Conservation (phyloP, 2,329 filamentous ascomycete species). For the Alternaria postmessia region DNA sequence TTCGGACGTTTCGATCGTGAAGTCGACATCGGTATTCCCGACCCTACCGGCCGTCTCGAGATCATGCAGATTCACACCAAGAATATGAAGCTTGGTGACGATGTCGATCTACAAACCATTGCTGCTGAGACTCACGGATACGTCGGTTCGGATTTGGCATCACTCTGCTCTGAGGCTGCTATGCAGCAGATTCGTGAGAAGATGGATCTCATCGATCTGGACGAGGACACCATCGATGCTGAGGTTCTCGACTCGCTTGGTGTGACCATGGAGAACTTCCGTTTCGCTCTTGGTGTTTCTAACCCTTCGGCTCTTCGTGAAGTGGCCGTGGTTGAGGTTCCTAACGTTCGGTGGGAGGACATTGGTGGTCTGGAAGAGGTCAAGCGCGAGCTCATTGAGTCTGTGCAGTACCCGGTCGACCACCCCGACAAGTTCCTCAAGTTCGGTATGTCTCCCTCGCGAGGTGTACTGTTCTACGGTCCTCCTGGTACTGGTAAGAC, state of each 20-base stretch:
- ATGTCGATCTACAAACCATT: slow-evolving; percentile 96
- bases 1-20: slow-evolving; percentile 99
- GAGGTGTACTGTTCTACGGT: slow-evolving; percentile 98
- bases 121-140: slow-evolving; percentile 98
- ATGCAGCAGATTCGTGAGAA: slow-evolving; percentile 99
- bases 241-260: slow-evolving; percentile 98
- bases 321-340: slow-evolving; percentile 98
- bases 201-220: slow-evolving; percentile 99
- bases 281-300: slow-evolving; percentile 95
- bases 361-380: slow-evolving; percentile 98
- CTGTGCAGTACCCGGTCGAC: slow-evolving; percentile 98
- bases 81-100: slow-evolving; percentile 99
- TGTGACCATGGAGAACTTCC: slow-evolving; percentile 99
- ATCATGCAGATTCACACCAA: slow-evolving; percentile 99
- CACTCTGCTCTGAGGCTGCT: slow-evolving; percentile 96
- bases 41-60: slow-evolving; percentile 97
- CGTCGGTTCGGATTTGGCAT: slow-evolving; percentile 97
- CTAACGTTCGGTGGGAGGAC: slow-evolving; percentile 99
- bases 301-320: slow-evolving; percentile 99
- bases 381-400: slow-evolving; percentile 99
- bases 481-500: slow-evolving; percentile 99
- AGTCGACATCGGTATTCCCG: slow-evolving; percentile 97
- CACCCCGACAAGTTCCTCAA: slow-evolving; percentile 99
- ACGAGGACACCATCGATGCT: slow-evolving; percentile 98
- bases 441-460: slow-evolving; percentile 96